phyloP scores from a whole-genome alignment of 306 rosid species.

The Notholithocarpus densiflorus region DNA sequence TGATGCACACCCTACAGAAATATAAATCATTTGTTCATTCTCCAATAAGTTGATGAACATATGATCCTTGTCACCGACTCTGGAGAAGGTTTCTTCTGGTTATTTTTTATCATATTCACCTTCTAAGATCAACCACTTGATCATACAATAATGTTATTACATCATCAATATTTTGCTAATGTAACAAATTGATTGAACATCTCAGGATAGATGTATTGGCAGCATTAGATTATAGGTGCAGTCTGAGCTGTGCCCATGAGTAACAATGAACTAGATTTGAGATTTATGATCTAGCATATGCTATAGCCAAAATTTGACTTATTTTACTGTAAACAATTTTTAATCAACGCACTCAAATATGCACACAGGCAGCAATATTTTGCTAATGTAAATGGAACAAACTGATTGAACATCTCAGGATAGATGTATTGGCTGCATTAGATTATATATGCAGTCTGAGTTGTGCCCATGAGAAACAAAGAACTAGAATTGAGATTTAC shows the following conservation, averaged over 20 bases:
- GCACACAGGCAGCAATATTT: slow-evolving; percentile 47
- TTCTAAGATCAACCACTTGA: background rate
- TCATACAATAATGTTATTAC: background rate
- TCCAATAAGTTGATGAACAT: background rate
- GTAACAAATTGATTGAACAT: background rate
- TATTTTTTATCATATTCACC: background rate
- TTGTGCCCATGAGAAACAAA: background rate
- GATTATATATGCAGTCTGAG: background rate
- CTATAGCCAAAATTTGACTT: background rate
- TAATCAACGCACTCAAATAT: slow-evolving; percentile 4
- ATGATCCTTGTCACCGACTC: background rate
- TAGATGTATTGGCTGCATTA: background rate
- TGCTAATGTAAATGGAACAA: background rate
- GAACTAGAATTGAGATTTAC: background rate
- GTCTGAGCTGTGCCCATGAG: background rate
- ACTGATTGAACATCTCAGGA: background rate
- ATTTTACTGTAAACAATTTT: background rate
- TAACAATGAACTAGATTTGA: background rate
- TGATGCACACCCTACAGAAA: background rate
- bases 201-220: background rate
- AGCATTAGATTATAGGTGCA: background rate
- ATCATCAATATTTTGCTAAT: background rate
- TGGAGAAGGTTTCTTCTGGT: background rate
- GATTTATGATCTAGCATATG: background rate
- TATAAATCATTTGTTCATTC: background rate